These are phyloP conservation scores for Tripterygium wilfordii DNA, from an alignment of 177 flowering plant species.

Conservation along the genomic window DNA sequence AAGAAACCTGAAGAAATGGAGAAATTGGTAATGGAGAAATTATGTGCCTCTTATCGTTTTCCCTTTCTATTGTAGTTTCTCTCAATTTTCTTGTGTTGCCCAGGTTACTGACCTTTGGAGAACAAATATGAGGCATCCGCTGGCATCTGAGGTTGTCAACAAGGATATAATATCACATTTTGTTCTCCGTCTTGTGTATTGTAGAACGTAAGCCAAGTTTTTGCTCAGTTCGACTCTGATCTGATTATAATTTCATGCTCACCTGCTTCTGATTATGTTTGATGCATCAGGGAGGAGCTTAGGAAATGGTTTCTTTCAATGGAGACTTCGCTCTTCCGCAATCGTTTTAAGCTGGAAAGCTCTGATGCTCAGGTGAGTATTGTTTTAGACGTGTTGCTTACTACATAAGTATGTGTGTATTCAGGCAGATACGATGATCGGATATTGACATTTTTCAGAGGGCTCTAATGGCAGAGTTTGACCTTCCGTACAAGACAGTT, in stretches of 20 bases:
- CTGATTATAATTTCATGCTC: too few relatives aligned
- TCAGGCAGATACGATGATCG: not conserved
- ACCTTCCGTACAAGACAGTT: conserved; percentile 60
- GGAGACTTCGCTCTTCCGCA: conserved; percentile 77
- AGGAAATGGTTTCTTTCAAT: conserved; percentile 88
- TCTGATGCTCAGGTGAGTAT: conserved; percentile 58
- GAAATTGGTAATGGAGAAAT: conserved; percentile 45
- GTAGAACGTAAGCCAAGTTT: conserved; percentile 64
- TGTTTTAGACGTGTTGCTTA: not conserved
- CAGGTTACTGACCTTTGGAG: conserved; percentile 64
- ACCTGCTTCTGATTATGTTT: not conserved
- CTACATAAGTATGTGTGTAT: not conserved
- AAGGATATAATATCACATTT: conserved; percentile 91
- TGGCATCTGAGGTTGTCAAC: conserved; percentile 41
- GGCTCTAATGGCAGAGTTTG: conserved; percentile 58
- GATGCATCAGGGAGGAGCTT: conserved; percentile 65
- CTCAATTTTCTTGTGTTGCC: not conserved
- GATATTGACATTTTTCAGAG: conserved; percentile 31
- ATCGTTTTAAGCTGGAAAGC: conserved; percentile 45
- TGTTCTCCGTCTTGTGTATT: conserved; percentile 85
- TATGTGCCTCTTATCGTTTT: not conserved
- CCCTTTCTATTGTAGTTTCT: not conserved
- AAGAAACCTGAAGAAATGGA: conserved; percentile 77
- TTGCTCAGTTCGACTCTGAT: too few relatives aligned
- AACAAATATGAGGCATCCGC: conserved; percentile 63